Evolutionary conservation across 2,329 filamentous ascomycete species (phyloP).

Genomic region (Claviceps sp.): DNA sequence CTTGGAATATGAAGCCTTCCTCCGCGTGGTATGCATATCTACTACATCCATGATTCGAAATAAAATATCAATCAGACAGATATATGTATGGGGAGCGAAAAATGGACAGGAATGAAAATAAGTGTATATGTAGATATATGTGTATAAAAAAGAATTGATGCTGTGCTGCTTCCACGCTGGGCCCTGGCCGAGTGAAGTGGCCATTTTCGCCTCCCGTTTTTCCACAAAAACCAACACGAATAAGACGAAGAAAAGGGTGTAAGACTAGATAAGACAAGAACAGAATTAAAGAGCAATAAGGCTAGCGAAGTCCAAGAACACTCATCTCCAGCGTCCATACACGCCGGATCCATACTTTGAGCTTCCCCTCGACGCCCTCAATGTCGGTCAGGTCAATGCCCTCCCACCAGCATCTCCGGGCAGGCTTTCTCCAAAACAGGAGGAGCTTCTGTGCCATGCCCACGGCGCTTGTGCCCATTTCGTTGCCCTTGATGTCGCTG

Average conservation of each 20-base stretch:
- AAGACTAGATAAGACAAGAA: not conserved
- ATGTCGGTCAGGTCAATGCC: conserved; percentile 84
- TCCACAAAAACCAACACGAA: not conserved
- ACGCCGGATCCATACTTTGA: conserved; percentile 96
- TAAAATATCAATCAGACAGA: too few species aligned
- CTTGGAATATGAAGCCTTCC: too few species aligned
- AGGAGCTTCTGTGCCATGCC: conserved; percentile 98
- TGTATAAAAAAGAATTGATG: not conserved
- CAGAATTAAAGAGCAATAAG: not conserved
- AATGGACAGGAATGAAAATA: not conserved
- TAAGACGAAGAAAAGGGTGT: not conserved
- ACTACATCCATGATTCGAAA: too few species aligned
- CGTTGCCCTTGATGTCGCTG: conserved; percentile 77
- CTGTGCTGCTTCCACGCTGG: not conserved
- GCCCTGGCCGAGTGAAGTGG: not conserved
- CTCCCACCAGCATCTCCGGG: conserved; percentile 97
- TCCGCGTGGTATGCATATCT: too few species aligned
- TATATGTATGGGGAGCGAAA: not conserved
- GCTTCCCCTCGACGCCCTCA: conserved; percentile 76
- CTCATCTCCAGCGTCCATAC: conserved; percentile 99
- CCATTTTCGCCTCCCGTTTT: not conserved
- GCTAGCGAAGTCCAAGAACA: conserved; percentile 67
- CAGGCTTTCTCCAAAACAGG: conserved; percentile 95
- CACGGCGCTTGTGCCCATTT: conserved; percentile 63
- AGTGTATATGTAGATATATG: not conserved